phyloP scores from a whole-genome alignment of 2,329 filamentous ascomycete species.

The Scytalidium lignicola region DNA sequence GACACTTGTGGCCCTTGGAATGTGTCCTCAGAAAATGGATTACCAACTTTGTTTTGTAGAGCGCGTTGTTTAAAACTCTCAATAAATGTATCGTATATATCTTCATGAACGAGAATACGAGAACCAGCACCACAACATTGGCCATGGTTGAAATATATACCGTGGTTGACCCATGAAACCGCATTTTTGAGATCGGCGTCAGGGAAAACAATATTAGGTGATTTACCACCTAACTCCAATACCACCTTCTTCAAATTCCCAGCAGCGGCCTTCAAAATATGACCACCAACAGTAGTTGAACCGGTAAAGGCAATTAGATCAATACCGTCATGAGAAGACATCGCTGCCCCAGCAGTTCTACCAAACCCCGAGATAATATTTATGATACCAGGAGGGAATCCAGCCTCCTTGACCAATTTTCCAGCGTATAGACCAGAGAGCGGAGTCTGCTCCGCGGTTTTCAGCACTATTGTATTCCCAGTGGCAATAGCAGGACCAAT shows the following conservation, averaged over 20 bases:
- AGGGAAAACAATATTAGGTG: conserved; percentile 52
- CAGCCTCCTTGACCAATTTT: conserved; percentile 51
- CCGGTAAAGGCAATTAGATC: conserved; percentile 61
- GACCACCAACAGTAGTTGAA: conserved; percentile 50
- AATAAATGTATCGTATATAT: conserved; percentile 63
- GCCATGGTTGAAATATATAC: conserved; percentile 29
- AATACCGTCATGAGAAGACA: conserved; percentile 53
- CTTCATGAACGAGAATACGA: conserved; percentile 60
- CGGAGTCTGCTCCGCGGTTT: conserved; percentile 54
- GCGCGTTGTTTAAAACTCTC: conserved; percentile 56
- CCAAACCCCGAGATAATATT: conserved; percentile 59
- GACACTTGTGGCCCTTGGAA: conserved; percentile 66
- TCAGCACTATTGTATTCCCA: conserved; percentile 51
- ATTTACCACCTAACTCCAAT: conserved; percentile 54
- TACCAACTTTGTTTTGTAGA: conserved; percentile 54
- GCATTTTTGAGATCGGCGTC: conserved; percentile 53
- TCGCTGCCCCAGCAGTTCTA: conserved; percentile 56
- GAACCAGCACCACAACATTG: conserved; percentile 48
- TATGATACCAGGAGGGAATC: conserved; percentile 56
- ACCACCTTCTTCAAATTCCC: conserved; percentile 58
- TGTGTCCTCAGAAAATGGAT: conserved; percentile 60
- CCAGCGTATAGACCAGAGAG: conserved; percentile 46
- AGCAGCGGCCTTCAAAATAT: conserved; percentile 53
- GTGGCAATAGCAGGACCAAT: conserved; percentile 50
- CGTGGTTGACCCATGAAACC: conserved; percentile 50